These are phyloP conservation scores for Bryum argenteum DNA, from an alignment of 225 moss, liverwort and hornwort species.

Conservation along the genomic window DNA sequence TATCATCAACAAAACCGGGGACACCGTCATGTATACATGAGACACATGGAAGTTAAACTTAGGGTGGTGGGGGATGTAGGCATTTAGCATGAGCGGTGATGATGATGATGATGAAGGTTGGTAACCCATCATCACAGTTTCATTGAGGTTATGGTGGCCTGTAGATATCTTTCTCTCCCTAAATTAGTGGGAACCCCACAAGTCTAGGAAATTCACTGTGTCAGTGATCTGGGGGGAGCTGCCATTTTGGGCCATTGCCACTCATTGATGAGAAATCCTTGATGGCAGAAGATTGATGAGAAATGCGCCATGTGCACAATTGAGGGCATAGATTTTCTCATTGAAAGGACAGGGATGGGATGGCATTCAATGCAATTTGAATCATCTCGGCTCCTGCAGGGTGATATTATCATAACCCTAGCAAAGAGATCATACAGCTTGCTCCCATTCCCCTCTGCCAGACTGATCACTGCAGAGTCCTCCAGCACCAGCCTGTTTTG, in stretches of 20 bases:
- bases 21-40: not conserved
- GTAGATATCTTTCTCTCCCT: not conserved
- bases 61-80: not conserved
- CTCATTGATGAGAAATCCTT: not conserved
- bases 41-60: not conserved
- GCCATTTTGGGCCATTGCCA: not conserved
- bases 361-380: slow-evolving; percentile 27
- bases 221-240: slow-evolving; percentile 24
- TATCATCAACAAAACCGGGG: too few relatives aligned
- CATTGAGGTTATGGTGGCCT: slow-evolving; percentile 4
- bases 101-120: slow-evolving; percentile 11
- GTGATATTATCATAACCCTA: too few relatives aligned
- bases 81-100: slow-evolving; percentile 16
- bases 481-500: slow-evolving; percentile 24
- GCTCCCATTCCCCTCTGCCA: slow-evolving; percentile 24
- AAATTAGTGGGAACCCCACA: not conserved
- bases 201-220: not conserved
- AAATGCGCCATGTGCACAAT: slow-evolving; percentile 17
- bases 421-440: too few relatives aligned
- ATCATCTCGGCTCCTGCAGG: not conserved
- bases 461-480: not conserved
- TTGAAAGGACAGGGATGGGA: not conserved
- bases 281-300: slow-evolving; percentile 8
- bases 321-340: not conserved
- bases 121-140: slow-evolving; percentile 26